Conservation (phyloP, 176 grass and related monocot species). For the Carex pumila region DNA sequence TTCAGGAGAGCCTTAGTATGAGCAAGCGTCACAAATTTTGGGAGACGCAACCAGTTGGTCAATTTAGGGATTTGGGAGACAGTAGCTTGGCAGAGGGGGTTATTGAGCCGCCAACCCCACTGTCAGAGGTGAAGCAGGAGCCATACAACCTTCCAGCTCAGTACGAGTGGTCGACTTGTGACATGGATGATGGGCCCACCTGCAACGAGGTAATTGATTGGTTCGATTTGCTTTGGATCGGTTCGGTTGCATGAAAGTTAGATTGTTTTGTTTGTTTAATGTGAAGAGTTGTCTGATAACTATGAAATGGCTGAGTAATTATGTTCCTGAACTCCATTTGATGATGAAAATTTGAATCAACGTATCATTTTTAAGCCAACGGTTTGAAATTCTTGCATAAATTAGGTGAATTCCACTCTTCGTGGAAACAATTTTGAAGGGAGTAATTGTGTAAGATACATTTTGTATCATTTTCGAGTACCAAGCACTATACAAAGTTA, state of each 20-base stretch:
- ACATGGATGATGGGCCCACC: constrained; percentile 75
- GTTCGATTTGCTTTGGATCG: background rate
- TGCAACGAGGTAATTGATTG: constrained; percentile 40
- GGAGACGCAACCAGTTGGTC: constrained; percentile 95
- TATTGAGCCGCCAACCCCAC: constrained; percentile 60
- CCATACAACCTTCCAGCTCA: constrained; percentile 74
- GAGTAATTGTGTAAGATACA: background rate
- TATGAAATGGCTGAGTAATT: background rate
- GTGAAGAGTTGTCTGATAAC: background rate
- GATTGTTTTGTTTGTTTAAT: background rate
- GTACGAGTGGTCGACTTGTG: constrained; percentile 98
- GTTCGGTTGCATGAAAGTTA: background rate
- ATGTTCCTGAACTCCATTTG: background rate
- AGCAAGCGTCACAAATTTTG: constrained; percentile 86
- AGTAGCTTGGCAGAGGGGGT: constrained; percentile 50
- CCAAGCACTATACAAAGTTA: background rate
- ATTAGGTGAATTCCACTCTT: background rate
- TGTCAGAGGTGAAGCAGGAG: constrained; percentile 85
- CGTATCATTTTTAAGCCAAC: background rate
- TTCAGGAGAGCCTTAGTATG: constrained; percentile 58
- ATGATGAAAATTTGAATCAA: background rate
- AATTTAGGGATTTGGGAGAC: constrained; percentile 70
- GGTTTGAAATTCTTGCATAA: background rate
- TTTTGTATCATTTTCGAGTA: background rate
- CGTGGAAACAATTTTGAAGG: background rate